phyloP scores from a whole-genome alignment of 805 yeast species.

The Maudiozyma barnettii region DNA sequence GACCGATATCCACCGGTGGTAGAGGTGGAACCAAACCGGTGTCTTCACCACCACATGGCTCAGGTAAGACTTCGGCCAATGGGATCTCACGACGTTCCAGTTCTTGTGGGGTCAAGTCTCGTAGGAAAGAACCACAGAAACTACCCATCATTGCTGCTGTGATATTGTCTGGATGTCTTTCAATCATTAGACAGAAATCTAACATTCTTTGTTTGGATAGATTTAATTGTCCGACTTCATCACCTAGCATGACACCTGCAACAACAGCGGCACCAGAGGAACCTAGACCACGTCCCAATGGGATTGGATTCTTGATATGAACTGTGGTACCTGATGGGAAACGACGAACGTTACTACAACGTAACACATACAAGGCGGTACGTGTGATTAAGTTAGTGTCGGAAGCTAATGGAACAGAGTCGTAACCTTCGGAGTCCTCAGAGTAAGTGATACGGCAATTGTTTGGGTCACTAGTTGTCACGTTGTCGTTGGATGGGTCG shows the following conservation, averaged over 20 bases:
- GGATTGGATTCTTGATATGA: constrained; percentile 82
- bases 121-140: constrained; percentile 87
- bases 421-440: constrained; percentile 67
- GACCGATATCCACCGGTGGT: constrained; percentile 84
- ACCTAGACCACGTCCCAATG: constrained; percentile 93
- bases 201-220: constrained; percentile 73
- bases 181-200: constrained; percentile 93
- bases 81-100: constrained; percentile 73
- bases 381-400: constrained; percentile 82
- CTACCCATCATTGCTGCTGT: constrained; percentile 99
- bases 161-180: constrained; percentile 96
- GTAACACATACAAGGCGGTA: constrained; percentile 83
- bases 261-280: constrained; percentile 98
- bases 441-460: constrained; percentile 64
- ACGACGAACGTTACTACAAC: constrained; percentile 64
- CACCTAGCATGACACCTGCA: constrained; percentile 88
- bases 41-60: constrained; percentile 59
- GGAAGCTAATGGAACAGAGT: constrained; percentile 64
- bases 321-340: constrained; percentile 82
- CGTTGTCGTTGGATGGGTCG: constrained; percentile 39
- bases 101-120: constrained; percentile 68
- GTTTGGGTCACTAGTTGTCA: constrained; percentile 50
- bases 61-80: constrained; percentile 72
- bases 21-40: constrained; percentile 63
- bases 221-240: constrained; percentile 66